Base-by-base conservation (phyloP, 1,284 basidiomycete genomes). In the Moniliophthora roreri region DNA sequence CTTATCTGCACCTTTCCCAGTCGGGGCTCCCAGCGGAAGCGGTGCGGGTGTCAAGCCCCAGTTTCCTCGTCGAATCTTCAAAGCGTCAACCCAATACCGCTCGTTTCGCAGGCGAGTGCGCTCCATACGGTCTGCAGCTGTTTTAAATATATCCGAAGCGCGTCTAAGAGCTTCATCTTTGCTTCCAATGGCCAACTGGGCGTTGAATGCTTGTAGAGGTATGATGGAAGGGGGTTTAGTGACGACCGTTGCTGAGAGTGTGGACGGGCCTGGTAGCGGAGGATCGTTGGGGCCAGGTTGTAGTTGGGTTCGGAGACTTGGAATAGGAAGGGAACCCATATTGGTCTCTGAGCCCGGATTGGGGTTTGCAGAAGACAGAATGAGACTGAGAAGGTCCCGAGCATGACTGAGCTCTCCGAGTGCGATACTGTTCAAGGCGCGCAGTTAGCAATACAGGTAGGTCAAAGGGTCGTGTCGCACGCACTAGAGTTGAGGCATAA, bases 21-120 rank as follows among this genome's bases (percentile, higher is more conserved):
- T 82, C 0, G 82, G 72, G 23, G 84, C 78, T 36, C 87, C 87
- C 44, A 74, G 71, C 4, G 88, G 89, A 38, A 90, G 74, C 35
- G 89, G 88, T 2, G 89, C 87, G 28, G 89, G 87, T 40, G 86
- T 77, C 24, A 92, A 69, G 9, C 84, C 79, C 90, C 89, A 92
- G 57, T 92, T 91, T 3, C 76, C 80, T 59, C 80, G 71, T 56
- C 89, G 75, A 38, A 89, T 84, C 62, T 81, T 85, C 47, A 92
- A 74, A 4, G 89, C 90, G 64, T 91, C 82, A 6, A 82, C 72
- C 89, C 89, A 92, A 60, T 91, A 91, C 55, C 75, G 80, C 63
- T 90, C 88, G 28, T 81, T 80, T 37, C 77, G 73, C 11, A 79
- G 59, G 34, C 85, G 73, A 18, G 80, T 75, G 42, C 80, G 74